These are phyloP conservation scores for Quercus parvula DNA, from an alignment of 306 rosid genomes.

Conservation along the genomic window DNA sequence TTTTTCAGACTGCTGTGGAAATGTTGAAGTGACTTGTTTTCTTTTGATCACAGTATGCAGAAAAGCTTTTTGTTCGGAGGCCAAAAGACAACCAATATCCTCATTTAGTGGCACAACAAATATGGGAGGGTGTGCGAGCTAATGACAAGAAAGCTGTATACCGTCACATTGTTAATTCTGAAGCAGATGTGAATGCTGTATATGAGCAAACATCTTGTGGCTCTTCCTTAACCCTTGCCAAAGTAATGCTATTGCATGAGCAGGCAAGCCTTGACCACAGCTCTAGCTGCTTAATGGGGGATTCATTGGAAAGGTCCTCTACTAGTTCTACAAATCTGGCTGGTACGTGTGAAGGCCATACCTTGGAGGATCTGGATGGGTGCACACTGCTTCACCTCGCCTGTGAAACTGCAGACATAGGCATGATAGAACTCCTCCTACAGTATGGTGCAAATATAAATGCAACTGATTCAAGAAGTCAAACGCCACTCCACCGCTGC, in stretches of 20 bases:
- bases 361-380: conserved; percentile 66
- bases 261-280: conserved; percentile 55
- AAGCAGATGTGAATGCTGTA: conserved; percentile 67
- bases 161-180: conserved; percentile 82
- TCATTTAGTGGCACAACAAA: conserved; percentile 70
- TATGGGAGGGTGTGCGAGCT: conserved; percentile 85
- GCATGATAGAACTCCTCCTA: conserved; percentile 94
- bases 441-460: conserved; percentile 91
- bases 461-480: conserved; percentile 71
- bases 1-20: conserved; percentile 3
- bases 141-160: conserved; percentile 97
- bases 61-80: conserved; percentile 79
- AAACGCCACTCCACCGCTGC: conserved; percentile 80
- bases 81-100: conserved; percentile 76
- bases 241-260: conserved; percentile 88
- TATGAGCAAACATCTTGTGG: conserved; percentile 60
- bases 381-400: conserved; percentile 92
- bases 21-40: not conserved
- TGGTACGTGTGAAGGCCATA: conserved; percentile 57
- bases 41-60: conserved; percentile 75
- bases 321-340: conserved; percentile 44
- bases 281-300: conserved; percentile 47
- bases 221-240: conserved; percentile 84
- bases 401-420: conserved; percentile 89
- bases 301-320: conserved; percentile 71